Evolutionary conservation across 2,329 filamentous ascomycete genomes (phyloP), one percentile per base, ranked within the genome.

Genomic region (Rutstroemia sydowiana): DNA sequence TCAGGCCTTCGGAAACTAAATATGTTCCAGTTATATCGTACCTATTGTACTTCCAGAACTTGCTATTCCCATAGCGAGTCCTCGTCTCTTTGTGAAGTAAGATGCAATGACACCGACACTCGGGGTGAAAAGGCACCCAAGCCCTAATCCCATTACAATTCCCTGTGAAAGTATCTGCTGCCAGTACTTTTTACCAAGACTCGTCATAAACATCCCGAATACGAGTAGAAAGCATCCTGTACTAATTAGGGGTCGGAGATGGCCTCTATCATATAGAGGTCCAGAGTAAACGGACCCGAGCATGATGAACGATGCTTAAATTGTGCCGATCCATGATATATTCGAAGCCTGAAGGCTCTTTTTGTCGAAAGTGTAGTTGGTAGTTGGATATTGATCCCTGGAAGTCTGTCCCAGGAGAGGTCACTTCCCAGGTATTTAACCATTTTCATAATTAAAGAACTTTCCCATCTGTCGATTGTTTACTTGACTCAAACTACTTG

Each of bases 151-250:
- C 45, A 40, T 48, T 7, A 26, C 13, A 14, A 48, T 11, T 2
- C n/a, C 21, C 20, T 40, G 21, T 5, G 36, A 20, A 3, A 48
- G 16, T 14, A 41, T 21, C 5, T 10, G 14, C 10, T 48, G 21
- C 23, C 32, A 48, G 18, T 48, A 41, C n/a, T 40, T 13, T 18
- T 14, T 48, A 8, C 36, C 34, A 7, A 48, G 26, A 21, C 45
- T 48, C 3, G 45, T 48, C 23, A 48, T 48, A n/a, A 48, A 40
- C 36, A 48, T 48, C 5, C 36, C 45, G n/a, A 48, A 41, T 9
- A 40, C 21, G 4, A 40, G 23, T 21, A 41, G 26, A 34, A 48
- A 46, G 8, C 3, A 21, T 14, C 23, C 36, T 18, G 23, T 28
- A 8, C 13, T n/a, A n/a, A 48, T 40, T 10, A 41, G 45, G 2